phyloP scores from a whole-genome alignment of 2,329 filamentous ascomycete genomes.

The Stachybotrys elegans region DNA sequence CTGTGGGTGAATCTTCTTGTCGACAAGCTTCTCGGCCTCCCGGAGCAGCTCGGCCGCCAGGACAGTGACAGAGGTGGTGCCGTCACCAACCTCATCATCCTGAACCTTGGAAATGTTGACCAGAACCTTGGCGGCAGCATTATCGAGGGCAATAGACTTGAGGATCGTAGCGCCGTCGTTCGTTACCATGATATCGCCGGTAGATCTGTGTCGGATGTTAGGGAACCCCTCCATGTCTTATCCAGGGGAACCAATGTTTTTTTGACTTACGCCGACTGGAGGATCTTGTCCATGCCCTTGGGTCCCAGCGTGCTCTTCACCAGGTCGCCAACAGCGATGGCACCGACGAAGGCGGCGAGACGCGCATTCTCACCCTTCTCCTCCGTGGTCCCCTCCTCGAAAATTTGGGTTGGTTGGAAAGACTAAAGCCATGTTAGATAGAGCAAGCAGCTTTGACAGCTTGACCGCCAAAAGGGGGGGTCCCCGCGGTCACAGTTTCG shows the following conservation, averaged over 20 bases:
- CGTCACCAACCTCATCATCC: conserved; percentile 97
- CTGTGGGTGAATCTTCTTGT: conserved; percentile 98
- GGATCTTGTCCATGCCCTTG: conserved; percentile 98
- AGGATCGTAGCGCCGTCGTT: conserved; percentile 98
- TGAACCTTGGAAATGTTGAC: conserved; percentile 99
- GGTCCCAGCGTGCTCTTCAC: conserved; percentile 97
- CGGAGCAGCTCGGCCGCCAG: conserved; percentile 90
- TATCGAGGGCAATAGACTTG: conserved; percentile 97
- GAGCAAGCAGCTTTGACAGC: conserved; percentile 12
- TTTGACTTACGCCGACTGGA: conserved; percentile 78
- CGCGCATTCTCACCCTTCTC: conserved; percentile 99
- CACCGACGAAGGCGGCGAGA: conserved; percentile 95
- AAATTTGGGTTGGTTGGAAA: conserved; percentile 93
- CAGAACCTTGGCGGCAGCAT: conserved; percentile 94
- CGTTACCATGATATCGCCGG: conserved; percentile 95
- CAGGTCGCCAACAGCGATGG: conserved; percentile 93
- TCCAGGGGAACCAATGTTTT: background rate
- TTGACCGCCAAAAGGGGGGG: no score
- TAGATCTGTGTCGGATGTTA: conserved; percentile 57
- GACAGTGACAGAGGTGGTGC: conserved; percentile 96
- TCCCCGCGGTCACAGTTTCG: background rate
- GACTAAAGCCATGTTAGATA: conserved; percentile 37
- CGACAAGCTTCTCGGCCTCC: conserved; percentile 94
- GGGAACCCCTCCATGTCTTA: conserved; percentile 3
- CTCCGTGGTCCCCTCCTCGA: conserved; percentile 92